phyloP scores from a whole-genome alignment of 139 green algal genomes.

The Raphidocelis subcapitata region DNA sequence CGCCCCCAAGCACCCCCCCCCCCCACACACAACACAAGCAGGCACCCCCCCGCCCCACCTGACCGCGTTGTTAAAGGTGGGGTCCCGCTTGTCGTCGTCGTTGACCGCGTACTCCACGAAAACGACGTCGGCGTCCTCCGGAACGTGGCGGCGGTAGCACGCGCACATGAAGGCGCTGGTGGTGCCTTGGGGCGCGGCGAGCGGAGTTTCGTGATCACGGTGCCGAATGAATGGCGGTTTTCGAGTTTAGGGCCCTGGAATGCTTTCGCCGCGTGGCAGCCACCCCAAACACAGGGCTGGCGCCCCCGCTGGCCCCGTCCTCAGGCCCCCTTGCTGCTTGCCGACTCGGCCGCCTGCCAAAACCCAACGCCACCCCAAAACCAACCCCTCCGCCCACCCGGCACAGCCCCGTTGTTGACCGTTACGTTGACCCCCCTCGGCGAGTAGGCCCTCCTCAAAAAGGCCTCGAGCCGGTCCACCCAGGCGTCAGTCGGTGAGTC shows the following conservation, averaged over 20 bases:
- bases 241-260: no score
- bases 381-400: neutral
- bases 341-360: no score
- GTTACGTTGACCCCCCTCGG: slow-evolving; percentile 14
- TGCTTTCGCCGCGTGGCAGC: no score
- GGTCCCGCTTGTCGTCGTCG: neutral
- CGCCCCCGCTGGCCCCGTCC: no score
- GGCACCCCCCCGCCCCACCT: neutral
- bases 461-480: slow-evolving; percentile 22
- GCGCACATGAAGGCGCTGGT: slow-evolving; percentile 35
- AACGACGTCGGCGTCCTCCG: slow-evolving; percentile 27
- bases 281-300: no score
- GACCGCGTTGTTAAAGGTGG: slow-evolving; percentile 7
- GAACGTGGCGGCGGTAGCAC: slow-evolving; percentile 35
- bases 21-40: neutral
- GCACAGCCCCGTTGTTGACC: slow-evolving; percentile 27
- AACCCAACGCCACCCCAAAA: no score
- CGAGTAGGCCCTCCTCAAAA: slow-evolving; percentile 9
- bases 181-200: slow-evolving; percentile 10
- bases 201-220: no score
- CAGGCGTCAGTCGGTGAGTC: slow-evolving; percentile 3
- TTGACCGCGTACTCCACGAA: slow-evolving; percentile 39
- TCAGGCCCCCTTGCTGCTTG: no score
- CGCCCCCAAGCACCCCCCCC: neutral
- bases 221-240: no score